These are phyloP conservation scores for Epichloe gansuensis DNA, from an alignment of 2,329 filamentous ascomycete genomes.

Conservation along the genomic window DNA sequence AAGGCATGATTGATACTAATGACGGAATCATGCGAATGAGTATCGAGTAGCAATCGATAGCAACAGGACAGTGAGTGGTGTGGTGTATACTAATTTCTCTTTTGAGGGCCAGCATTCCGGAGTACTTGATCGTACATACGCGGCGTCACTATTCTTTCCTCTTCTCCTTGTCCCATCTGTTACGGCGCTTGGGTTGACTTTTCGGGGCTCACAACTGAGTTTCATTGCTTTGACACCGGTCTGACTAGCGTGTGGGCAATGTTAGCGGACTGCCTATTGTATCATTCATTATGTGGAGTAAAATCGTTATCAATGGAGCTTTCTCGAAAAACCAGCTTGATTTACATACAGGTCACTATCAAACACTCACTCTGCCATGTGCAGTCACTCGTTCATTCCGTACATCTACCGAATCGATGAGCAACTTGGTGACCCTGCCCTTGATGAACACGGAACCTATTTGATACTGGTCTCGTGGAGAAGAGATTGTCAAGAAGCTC, in stretches of 20 bases:
- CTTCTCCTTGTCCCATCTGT: neutral
- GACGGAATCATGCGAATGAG: conserved; percentile 96
- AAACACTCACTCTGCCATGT: too few species aligned
- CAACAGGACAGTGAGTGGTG: neutral
- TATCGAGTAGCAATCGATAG: conserved; percentile 52
- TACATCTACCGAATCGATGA: too few species aligned
- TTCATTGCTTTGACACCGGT: neutral
- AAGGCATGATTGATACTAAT: conserved; percentile 92
- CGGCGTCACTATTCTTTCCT: neutral
- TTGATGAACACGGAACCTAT: too few species aligned
- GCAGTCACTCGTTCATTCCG: too few species aligned
- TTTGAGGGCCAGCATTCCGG: neutral
- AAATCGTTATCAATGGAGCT: neutral
- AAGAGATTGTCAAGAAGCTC: too few species aligned
- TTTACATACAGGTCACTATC: too few species aligned
- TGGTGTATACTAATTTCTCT: too few species aligned
- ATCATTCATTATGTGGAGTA: neutral
- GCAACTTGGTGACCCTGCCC: too few species aligned
- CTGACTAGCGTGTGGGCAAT: too few species aligned
- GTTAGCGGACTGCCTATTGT: neutral
- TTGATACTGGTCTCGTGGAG: too few species aligned
- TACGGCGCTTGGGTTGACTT: neutral
- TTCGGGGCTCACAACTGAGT: neutral
- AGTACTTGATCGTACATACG: neutral
- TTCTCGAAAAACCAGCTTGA: too few species aligned